Evolutionary conservation across 208 protist genomes (phyloP).

Genomic region (Acanthamoeba sp.): DNA sequence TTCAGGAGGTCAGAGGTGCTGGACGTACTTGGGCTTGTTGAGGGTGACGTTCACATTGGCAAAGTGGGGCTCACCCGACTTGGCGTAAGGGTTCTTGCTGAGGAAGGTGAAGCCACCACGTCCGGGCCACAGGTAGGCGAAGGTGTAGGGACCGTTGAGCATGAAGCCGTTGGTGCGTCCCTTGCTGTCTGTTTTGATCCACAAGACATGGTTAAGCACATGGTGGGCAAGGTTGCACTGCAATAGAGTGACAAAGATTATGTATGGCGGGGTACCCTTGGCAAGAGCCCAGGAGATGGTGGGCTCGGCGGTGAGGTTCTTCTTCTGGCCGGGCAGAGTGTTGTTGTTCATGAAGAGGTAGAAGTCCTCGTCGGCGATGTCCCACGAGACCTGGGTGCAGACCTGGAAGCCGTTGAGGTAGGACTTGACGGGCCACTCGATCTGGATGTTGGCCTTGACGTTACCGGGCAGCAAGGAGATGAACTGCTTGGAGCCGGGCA

Average conservation of each 20-base stretch:
- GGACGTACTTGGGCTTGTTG: slow-evolving; percentile 37
- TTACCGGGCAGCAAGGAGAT: slow-evolving; percentile 56
- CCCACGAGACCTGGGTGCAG: slow-evolving; percentile 70
- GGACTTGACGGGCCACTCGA: slow-evolving; percentile 65
- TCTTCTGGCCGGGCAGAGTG: slow-evolving; percentile 44
- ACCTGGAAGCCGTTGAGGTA: slow-evolving; percentile 68
- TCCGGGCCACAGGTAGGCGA: slow-evolving; percentile 59
- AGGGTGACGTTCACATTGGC: slow-evolving; percentile 30
- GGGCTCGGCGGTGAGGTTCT: slow-evolving; percentile 38
- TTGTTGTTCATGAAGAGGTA: slow-evolving; percentile 63
- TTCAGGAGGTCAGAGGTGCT: background rate
- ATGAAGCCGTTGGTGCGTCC: background rate
- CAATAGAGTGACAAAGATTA: background rate
- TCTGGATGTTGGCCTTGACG: slow-evolving; percentile 73
- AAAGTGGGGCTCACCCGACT: slow-evolving; percentile 53
- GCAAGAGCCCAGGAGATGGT: background rate
- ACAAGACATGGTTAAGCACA: no score
- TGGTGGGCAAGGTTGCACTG: no score
- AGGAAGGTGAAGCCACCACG: slow-evolving; percentile 52
- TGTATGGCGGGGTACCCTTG: background rate
- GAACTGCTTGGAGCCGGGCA: slow-evolving; percentile 63
- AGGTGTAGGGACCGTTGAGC: slow-evolving; percentile 17
- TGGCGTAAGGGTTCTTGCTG: slow-evolving; percentile 67
- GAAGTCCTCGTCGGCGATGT: slow-evolving; percentile 72
- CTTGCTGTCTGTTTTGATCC: slow-evolving; percentile 11